Percentiles rank a stretch among this genome's conserved stretches.
phyloP scores from a whole-genome alignment of 2,329 filamentous ascomycete species.

The Daldinia sp. region DNA sequence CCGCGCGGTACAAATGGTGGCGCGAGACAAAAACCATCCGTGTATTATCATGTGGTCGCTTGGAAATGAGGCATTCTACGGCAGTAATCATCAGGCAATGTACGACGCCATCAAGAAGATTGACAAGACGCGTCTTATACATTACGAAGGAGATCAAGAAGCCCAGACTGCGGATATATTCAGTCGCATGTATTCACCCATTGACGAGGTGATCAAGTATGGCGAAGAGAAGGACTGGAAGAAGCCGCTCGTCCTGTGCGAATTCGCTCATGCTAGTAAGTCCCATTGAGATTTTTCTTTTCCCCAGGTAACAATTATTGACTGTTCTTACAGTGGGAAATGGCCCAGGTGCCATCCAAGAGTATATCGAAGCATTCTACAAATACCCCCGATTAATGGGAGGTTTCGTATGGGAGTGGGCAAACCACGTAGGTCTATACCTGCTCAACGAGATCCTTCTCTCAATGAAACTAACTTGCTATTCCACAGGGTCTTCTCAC shows the following conservation, averaged over 20 bases:
- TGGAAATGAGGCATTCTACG: conserved; percentile 79
- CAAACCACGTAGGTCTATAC: conserved; percentile 62
- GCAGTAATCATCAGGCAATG: conserved; percentile 75
- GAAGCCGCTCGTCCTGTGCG: conserved; percentile 70
- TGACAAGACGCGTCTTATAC: conserved; percentile 69
- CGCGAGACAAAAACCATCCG: conserved; percentile 70
- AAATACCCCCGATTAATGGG: conserved; percentile 70
- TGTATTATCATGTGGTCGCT: conserved; percentile 78
- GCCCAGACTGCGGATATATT: conserved; percentile 72
- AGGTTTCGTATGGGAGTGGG: conserved; percentile 75
- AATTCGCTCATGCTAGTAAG: conserved; percentile 67
- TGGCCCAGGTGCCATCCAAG: conserved; percentile 73
- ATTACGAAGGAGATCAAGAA: conserved; percentile 73
- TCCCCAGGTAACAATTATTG: not conserved
- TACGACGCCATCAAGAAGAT: conserved; percentile 70
- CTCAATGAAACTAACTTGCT: conserved; percentile 14
- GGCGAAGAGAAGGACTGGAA: conserved; percentile 58
- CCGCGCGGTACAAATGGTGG: conserved; percentile 72
- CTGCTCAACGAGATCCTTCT: not conserved
- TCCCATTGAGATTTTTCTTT: not conserved
- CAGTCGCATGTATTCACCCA: conserved; percentile 73
- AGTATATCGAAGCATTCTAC: conserved; percentile 76
- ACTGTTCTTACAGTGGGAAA: conserved; percentile 67
- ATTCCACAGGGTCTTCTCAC: conserved; percentile 57
- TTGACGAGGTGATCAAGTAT: conserved; percentile 59